Conservation (phyloP, 441 rosid genomes). For the Arabidopsis hybrid region DNA sequence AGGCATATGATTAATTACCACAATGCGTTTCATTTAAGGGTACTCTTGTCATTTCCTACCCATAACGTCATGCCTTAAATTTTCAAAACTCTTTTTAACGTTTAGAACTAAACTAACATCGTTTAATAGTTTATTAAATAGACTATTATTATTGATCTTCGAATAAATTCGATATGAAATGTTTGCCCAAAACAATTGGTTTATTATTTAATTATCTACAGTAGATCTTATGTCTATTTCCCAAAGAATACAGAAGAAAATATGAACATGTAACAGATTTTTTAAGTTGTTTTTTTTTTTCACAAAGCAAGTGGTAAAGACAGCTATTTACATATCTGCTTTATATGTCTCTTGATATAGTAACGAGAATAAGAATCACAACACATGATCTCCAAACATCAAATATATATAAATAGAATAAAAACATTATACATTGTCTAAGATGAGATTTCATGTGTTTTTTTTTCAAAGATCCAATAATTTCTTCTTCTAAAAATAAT, state of each 20-base stretch:
- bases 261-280: not conserved
- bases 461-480: constrained; percentile 29
- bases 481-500: constrained; percentile 29
- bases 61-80: constrained; percentile 12
- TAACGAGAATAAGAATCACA: constrained; percentile 25
- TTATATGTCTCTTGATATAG: constrained; percentile 3
- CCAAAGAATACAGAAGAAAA: not conserved
- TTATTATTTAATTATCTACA: not conserved
- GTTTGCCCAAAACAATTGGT: constrained; percentile 7
- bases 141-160: not conserved
- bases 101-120: not conserved
- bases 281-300: not conserved
- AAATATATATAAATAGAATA: constrained; percentile 13
- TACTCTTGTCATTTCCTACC: not conserved
- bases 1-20: not conserved
- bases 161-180: constrained; percentile 3
- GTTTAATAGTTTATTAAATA: not conserved
- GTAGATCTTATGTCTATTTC: not conserved
- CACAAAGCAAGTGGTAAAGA: not conserved
- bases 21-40: constrained; percentile 14
- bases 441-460: constrained; percentile 44
- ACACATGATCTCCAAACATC: constrained; percentile 39
- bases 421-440: constrained; percentile 37
- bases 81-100: constrained; percentile 16
- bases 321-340: not conserved